Percentiles rank a stretch among this genome's conserved stretches.
These are phyloP conservation scores for Paecilomyces sp. DNA, from an alignment of 2,329 filamentous ascomycete genomes.

Conservation along the genomic window DNA sequence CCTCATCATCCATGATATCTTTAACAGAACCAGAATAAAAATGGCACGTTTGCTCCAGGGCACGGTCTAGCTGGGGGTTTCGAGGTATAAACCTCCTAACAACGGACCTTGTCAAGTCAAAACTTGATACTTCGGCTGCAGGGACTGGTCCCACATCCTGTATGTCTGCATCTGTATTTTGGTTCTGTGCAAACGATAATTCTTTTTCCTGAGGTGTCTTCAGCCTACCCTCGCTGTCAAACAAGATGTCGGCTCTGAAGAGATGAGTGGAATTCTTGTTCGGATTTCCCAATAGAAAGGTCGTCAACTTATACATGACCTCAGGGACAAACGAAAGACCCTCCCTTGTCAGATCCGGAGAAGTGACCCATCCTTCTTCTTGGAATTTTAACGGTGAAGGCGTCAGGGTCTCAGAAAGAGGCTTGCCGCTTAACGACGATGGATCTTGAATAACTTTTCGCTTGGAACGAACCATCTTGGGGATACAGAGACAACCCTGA, in stretches of 20 bases:
- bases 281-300: conserved; percentile 44
- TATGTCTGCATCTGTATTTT: neutral
- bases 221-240: conserved; percentile 41
- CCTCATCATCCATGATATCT: conserved; percentile 9
- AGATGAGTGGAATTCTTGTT: conserved; percentile 53
- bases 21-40: conserved; percentile 44
- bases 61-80: conserved; percentile 67
- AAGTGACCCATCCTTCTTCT: conserved; percentile 24
- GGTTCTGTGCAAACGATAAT: conserved; percentile 6
- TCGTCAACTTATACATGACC: conserved; percentile 43
- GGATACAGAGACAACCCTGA: neutral
- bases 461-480: neutral
- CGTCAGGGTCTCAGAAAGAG: conserved; percentile 20
- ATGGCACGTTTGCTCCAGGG: conserved; percentile 76
- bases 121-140: conserved; percentile 19
- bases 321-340: conserved; percentile 17
- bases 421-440: conserved; percentile 17
- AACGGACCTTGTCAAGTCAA: conserved; percentile 53
- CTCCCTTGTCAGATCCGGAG: conserved; percentile 19
- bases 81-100: conserved; percentile 74
- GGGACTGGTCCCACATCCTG: conserved; percentile 10
- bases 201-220: conserved; percentile 27
- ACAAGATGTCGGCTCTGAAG: conserved; percentile 55
- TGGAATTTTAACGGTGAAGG: conserved; percentile 14
- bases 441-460: conserved; percentile 14